Base-by-base conservation (phyloP, 495 filamentous ascomycete genomes). In the Polyplosphaeria fusca region DNA sequence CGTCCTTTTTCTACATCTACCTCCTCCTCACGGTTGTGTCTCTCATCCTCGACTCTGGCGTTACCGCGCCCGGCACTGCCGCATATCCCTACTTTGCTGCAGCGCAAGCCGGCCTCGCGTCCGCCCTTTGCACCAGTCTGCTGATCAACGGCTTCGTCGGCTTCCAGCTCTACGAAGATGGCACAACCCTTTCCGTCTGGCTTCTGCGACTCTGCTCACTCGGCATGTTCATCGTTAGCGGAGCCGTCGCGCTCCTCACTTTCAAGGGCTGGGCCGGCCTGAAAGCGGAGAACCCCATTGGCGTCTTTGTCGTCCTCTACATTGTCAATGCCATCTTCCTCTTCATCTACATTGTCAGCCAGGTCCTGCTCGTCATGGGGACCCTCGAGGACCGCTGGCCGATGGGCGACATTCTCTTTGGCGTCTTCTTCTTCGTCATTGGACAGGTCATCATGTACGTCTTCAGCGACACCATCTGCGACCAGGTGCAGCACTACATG, bases 141-240 rank as follows among this genome's bases (percentile, higher is more conserved):
- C 74, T 97, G 52, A 87, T 99, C 77, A 97, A 97, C 70, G 93
- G 94, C 25, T 99, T 99, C 68, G 92, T 99, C 37, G 93, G 93
- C 30, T 99, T 97, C 74, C 94, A 97, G 73, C 80, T 99, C 4
- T 99, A 97, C 71, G 93, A 99, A 71, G 93, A 99, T 69, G 93
- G 93, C n/a, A 99, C 93, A 1, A 85, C 85, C 5, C 78, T 96
- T 30, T 96, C 92, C 0, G 83, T 99, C 25, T 99, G 92, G 93
- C 82, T 96, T 52, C 77, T 99, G 46, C 85, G 94, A 26, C 64
- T 87, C 11, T 83, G 78, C 53, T 93, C 88, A 2, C 72, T 85
- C 1, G 81, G 75, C 46, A 93, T 94, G 78, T 97, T 96, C 73
- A 71, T 87, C 52, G 82, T 99, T 67, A 87, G 88, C 30, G 89